These are phyloP conservation scores for Galeopsis tetrahit DNA, from an alignment of 257 asterid genomes.

Conservation along the genomic window DNA sequence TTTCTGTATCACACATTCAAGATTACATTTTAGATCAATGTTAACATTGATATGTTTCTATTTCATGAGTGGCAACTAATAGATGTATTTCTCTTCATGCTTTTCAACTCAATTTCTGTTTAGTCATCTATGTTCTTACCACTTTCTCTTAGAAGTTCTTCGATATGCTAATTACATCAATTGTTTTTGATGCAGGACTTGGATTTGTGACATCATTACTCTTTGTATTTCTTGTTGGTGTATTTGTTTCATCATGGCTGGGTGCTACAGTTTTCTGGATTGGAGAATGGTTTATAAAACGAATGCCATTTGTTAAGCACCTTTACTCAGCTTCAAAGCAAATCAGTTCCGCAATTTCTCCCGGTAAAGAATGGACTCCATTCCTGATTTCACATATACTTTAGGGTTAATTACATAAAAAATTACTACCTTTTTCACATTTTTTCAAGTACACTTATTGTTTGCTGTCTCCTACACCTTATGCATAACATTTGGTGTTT, in stretches of 20 bases:
- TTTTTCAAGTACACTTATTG: neutral
- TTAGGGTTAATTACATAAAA: neutral
- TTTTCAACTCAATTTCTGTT: neutral
- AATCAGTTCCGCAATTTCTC: conserved; percentile 90
- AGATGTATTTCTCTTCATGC: neutral
- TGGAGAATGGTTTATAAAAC: conserved; percentile 92
- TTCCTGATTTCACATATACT: conserved; percentile 13
- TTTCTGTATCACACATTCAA: no score
- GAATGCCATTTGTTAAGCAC: conserved; percentile 85
- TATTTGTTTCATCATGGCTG: conserved; percentile 88
- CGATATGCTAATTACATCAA: conserved; percentile 26
- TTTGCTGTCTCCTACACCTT: conserved; percentile 1
- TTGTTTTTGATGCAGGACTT: conserved; percentile 70
- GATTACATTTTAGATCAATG: neutral
- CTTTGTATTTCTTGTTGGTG: conserved; percentile 81
- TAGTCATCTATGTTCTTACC: neutral
- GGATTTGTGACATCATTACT: conserved; percentile 84
- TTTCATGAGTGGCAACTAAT: neutral
- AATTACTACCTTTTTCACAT: no score
- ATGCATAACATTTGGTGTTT: conserved; percentile 13
- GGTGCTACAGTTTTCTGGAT: conserved; percentile 89
- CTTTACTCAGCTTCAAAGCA: conserved; percentile 95
- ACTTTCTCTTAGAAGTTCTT: conserved; percentile 23
- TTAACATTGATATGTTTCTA: conserved; percentile 1
- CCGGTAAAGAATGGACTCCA: conserved; percentile 54